Evolutionary conservation across 2,329 filamentous ascomycete species (phyloP).

Genomic region (Cladosporium austrohemisphaericum): DNA sequence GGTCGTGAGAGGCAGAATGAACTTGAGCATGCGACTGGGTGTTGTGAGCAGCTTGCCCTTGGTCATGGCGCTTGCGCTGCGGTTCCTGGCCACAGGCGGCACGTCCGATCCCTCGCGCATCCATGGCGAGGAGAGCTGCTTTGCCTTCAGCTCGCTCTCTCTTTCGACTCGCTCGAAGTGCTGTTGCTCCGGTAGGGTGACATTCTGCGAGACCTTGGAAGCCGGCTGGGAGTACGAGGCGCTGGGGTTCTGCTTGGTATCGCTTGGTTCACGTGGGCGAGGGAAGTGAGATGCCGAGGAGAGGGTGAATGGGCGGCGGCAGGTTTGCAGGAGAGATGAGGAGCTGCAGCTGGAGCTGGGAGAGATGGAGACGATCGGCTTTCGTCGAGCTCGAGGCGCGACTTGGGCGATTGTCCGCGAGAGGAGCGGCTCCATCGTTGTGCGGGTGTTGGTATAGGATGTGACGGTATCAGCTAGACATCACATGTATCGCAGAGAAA

Average conservation of each 20-base stretch:
- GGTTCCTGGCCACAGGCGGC: slow-evolving; percentile 52
- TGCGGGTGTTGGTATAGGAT: not conserved
- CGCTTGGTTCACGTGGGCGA: slow-evolving; percentile 13
- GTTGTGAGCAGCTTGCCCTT: slow-evolving; percentile 77
- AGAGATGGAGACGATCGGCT: slow-evolving; percentile 1
- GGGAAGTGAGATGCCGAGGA: not conserved
- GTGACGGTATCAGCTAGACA: not conserved
- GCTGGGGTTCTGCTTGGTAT: slow-evolving; percentile 17
- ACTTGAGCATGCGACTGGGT: slow-evolving; percentile 73
- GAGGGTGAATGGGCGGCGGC: not conserved
- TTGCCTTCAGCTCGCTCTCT: slow-evolving; percentile 42
- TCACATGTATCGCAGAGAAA: too few relatives aligned
- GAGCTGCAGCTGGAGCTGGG: slow-evolving; percentile 1
- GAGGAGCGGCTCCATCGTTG: slow-evolving; percentile 28
- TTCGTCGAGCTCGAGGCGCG: slow-evolving; percentile 19
- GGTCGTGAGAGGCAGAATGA: slow-evolving; percentile 71
- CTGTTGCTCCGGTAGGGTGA: slow-evolving; percentile 42
- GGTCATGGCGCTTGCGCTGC: slow-evolving; percentile 58
- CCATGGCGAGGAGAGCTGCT: slow-evolving; percentile 63
- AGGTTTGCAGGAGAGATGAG: not conserved
- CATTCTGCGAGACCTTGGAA: slow-evolving; percentile 14
- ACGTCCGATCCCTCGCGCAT: slow-evolving; percentile 58
- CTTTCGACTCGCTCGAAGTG: slow-evolving; percentile 42
- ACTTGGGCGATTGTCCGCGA: slow-evolving; percentile 26
- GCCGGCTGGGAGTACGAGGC: slow-evolving; percentile 33